phyloP scores from a whole-genome alignment of 1,139 yeast genomes.

The Yamadazyma epiphylla region DNA sequence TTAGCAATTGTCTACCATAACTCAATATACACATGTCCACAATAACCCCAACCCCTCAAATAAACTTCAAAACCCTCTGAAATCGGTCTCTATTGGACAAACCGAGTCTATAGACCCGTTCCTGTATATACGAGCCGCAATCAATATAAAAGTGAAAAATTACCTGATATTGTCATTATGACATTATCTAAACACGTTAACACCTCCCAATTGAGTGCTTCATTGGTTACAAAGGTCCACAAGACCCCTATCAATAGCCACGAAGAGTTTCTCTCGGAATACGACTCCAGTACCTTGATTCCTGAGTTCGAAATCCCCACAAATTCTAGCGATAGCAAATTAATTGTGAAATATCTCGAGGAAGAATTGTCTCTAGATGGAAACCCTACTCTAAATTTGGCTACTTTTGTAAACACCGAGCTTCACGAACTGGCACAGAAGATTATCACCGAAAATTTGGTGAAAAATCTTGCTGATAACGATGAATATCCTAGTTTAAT shows the following conservation, averaged over 20 bases:
- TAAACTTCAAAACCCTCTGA: no score
- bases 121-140: no score
- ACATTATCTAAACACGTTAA: constrained; percentile 37
- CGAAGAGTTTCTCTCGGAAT: constrained; percentile 32
- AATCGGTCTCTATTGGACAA: no score
- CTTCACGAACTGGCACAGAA: constrained; percentile 42
- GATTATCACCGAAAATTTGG: constrained; percentile 64
- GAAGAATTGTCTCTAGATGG: constrained; percentile 84
- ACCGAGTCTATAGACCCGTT: no score
- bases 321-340: constrained; percentile 46
- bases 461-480: constrained; percentile 87
- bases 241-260: constrained; percentile 20
- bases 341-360: constrained; percentile 61
- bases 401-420: constrained; percentile 83
- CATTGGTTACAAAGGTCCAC: constrained; percentile 24
- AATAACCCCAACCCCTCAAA: no score
- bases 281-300: constrained; percentile 27
- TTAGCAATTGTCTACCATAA: no score
- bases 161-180: no score
- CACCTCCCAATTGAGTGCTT: constrained; percentile 29
- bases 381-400: constrained; percentile 76
- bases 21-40: no score
- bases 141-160: no score
- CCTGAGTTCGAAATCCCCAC: constrained; percentile 58
- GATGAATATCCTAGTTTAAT: constrained; percentile 90